Percentiles rank a stretch among this genome's conserved stretches.
Conservation (phyloP, 345 rosid species). For the Euphorbia tirucalli region DNA sequence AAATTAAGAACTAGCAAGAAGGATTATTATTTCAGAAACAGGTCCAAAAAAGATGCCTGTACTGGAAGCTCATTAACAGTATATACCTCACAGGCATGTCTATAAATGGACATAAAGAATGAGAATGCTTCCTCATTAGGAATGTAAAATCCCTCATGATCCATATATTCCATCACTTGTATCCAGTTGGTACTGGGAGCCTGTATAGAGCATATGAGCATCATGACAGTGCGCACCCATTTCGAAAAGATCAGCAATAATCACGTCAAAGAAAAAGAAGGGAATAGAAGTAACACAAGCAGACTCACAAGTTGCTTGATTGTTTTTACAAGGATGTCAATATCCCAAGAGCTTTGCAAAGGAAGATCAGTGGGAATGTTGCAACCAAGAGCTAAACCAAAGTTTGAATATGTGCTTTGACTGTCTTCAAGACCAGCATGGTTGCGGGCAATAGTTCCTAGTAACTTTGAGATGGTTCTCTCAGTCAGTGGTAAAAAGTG, state of each 20-base stretch:
- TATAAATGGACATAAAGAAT: slow-evolving; percentile 74
- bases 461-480: slow-evolving; percentile 61
- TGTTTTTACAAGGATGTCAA: slow-evolving; percentile 64
- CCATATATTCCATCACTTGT: slow-evolving; percentile 70
- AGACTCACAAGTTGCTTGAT: slow-evolving; percentile 80
- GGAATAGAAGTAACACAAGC: not conserved
- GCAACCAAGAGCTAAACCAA: slow-evolving; percentile 67
- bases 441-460: slow-evolving; percentile 53
- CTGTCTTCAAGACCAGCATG: slow-evolving; percentile 56
- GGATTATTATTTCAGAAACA: not conserved
- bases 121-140: slow-evolving; percentile 82
- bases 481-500: slow-evolving; percentile 69
- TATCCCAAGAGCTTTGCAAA: slow-evolving; percentile 63
- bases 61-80: not conserved
- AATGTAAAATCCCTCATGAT: slow-evolving; percentile 79
- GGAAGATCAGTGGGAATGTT: slow-evolving; percentile 47
- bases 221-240: not conserved
- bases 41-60: not conserved
- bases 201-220: slow-evolving; percentile 36
- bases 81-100: slow-evolving; percentile 76
- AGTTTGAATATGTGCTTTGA: slow-evolving; percentile 58
- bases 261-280: slow-evolving; percentile 8
- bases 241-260: not conserved
- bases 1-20: not conserved
- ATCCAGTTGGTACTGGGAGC: slow-evolving; percentile 86